Evolutionary conservation across 768 basidiomycete genomes (phyloP).

Genomic region (Dioszegia aurantiaca): DNA sequence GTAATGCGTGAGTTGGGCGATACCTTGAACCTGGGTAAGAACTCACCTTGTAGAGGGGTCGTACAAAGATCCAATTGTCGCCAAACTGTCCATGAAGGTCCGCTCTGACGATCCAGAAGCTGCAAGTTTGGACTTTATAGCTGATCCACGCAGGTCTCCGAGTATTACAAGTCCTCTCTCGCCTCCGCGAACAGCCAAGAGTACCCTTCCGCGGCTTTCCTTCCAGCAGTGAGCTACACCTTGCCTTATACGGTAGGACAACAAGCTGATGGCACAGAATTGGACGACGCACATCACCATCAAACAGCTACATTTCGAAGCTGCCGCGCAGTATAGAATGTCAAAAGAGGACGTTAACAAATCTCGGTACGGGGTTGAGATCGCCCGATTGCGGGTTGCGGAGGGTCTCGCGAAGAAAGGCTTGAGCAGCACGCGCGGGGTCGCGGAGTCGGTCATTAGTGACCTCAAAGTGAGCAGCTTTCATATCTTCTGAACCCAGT

Average conservation of each 20-base stretch:
- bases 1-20: slow-evolving; percentile 62
- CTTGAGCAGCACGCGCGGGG: slow-evolving; percentile 63
- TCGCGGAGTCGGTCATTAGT: slow-evolving; percentile 64
- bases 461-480: slow-evolving; percentile 68
- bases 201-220: slow-evolving; percentile 43
- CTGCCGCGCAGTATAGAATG: slow-evolving; percentile 83
- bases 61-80: slow-evolving; percentile 78
- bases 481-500: background rate
- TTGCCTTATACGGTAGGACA: too few relatives aligned
- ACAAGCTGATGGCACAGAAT: slow-evolving; percentile 56
- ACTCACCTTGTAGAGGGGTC: slow-evolving; percentile 54
- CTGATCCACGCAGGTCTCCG: slow-evolving; percentile 54
- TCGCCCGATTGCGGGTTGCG: slow-evolving; percentile 72
- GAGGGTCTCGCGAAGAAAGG: slow-evolving; percentile 67
- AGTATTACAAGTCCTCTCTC: slow-evolving; percentile 62
- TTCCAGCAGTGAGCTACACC: slow-evolving; percentile 41
- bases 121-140: background rate
- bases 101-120: slow-evolving; percentile 10
- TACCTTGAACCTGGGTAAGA: background rate
- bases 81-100: slow-evolving; percentile 76
- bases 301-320: slow-evolving; percentile 79
- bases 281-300: slow-evolving; percentile 79
- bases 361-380: slow-evolving; percentile 77
- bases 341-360: slow-evolving; percentile 77
- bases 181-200: slow-evolving; percentile 39